Base-by-base conservation (phyloP, 371 early-diverging fungal species). In the Apophysomyces sp. region DNA sequence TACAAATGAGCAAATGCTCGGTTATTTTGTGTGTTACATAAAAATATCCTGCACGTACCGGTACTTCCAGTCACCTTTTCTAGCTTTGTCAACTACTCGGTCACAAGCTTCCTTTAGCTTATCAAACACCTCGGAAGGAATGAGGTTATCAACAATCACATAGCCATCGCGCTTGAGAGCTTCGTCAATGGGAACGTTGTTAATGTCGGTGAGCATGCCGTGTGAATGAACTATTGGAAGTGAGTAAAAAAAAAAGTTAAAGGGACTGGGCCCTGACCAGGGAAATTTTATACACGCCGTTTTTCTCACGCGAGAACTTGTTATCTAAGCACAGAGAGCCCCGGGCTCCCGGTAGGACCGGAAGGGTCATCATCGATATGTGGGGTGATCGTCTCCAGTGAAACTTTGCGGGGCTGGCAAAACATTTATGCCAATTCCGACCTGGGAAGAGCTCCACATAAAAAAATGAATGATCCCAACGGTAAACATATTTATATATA, bases 71-170 rank as follows among this genome's bases (percentile, higher is more conserved):
- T 80, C 79, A 28, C 74, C 72, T 13, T 65, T 65, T 57, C 83
- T 61, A 15, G 81, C 83, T 44, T 65, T 70, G 30, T 69, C 74
- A 8, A 81, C 74, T 5, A 71, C 74, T 28, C 83, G 75, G 54
- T 83, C 81, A 29, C 77, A 74, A 11, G 82, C 84, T n/a, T 71
- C 80, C 54, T 69, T 74, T 16, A 84, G 64, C 2, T 55, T 61
- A 3, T 41, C 57, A 37, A 84, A 58, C 58, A 75, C 54, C 12
- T 80, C 82, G 11, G 63, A 53, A 28, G 71, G 68, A 29, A 84
- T 76, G 32, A 84, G 61, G 11, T 70, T 67, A 55, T 84, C 84
- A 7, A 84, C 68, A 54, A 84, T 75, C 15, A 84, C 84, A 68
- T 68, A 84, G n/a, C 84, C 84, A 44, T 84, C 66, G 39, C 62